Base-by-base conservation (phyloP, 331 rosid species). In the Phaseolus coccineus region DNA sequence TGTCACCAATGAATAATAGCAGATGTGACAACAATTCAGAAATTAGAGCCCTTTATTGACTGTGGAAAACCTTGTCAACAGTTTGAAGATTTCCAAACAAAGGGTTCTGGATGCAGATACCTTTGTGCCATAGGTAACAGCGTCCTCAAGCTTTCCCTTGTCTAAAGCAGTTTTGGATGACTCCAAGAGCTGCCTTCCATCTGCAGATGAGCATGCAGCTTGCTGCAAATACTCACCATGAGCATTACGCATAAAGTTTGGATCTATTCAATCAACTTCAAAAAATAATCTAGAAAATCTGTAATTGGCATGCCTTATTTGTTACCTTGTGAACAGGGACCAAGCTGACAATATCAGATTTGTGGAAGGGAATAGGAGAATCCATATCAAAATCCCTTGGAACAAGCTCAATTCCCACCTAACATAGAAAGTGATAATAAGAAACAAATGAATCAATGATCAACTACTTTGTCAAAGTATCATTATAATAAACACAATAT, bases 171-270 rank as follows among this genome's bases (percentile, higher is more conserved):
- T 93, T 88, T 96, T 96, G 42, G 99, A 93, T 44, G 97, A 96
- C 78, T 96, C 99, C 63, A 96, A 87, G 48, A 96, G 97, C 74
- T 93, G 98, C 88, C 99, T 87, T 85, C 99, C 99, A 87, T 96
- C 99, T 31, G 99, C 98, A 6, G 99, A 96, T 64, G 98, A 96
- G 87, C 98, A 96, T 71, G 98, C 97, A 68, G 98, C 99, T 93
- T 96, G 99, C 99, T 96, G 95, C 74, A 85, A 85, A 88, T 69
- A 71, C 81, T 55, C 69, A 53, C 59, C 79, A 76, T 71, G 57
- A 77, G 63, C 74, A 64, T 69, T 28, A 75, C 39, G 71, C 70
- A 68, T 69, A 48, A 80, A 68, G 75, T 69, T 76, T 77, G 83
- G 66, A 37, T 44, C 25, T 58, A 74, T 73, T 69, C 33, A 64